Base-by-base conservation (phyloP, 2,329 filamentous ascomycete genomes). In the Hortaea werneckii region DNA sequence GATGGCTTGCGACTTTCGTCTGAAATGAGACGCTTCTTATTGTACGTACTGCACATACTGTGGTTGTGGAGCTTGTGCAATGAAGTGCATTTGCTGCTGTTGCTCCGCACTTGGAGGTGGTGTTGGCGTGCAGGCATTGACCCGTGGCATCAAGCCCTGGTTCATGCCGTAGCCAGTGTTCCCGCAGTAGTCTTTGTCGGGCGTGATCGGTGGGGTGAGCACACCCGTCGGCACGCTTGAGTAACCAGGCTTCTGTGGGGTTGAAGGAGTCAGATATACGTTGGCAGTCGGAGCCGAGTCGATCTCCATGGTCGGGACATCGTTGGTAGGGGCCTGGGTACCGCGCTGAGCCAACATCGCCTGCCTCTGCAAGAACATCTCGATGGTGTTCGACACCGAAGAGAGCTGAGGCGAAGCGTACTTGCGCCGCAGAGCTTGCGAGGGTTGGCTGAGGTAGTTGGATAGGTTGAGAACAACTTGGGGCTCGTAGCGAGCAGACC, bases 201-300 rank as follows among this genome's bases (percentile, higher is more conserved):
- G 87, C 0, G 87, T 92, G 62, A 92, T 90, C 1, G 87, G 87
- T 27, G 87, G 87, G 11, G 87, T 92, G 54, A 89, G 77, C 66
- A 88, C 88, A 47, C 86, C 87, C 54, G 87, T 77, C 34, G 80
- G 78, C 52, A 80, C 75, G n/a, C 71, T 67, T 43, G 77, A 72
- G 53, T 80, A 81, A 49, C 82, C 79, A 42, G 77, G 78, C 71
- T 90, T 90, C 60, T 87, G 82, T 10, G 87, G 87, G 11, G 87
- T 92, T 67, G 80, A 83, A 60, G 85, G 87, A 53, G 82, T 78
- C 61, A 79, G 71, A 52, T 77, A 73, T 30, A 48, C 51, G 47
- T 61, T 65, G 44, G 44, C 44, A 12, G 56, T 48, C 27, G 56
- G 50, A 6, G 50, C 41, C 20, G 49, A 40, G 38, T 58, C 54